phyloP scores from a whole-genome alignment of 2,329 filamentous ascomycete species.

The Cordyceps cicadae region DNA sequence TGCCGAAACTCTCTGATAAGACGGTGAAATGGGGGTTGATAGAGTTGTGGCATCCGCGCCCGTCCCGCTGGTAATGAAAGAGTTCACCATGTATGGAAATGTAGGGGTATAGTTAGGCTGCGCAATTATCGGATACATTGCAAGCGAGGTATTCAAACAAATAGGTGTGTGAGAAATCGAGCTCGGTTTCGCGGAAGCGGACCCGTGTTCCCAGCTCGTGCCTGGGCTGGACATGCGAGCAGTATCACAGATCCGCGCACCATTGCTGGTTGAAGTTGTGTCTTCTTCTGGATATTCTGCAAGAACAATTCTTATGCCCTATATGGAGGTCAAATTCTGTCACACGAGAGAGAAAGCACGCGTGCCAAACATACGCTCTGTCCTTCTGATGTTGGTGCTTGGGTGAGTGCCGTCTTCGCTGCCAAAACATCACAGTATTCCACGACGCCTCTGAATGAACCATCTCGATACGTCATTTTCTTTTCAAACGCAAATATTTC shows the following conservation, averaged over 20 bases:
- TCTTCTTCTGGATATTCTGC: neutral
- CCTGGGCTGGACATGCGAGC: neutral
- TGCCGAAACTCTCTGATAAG: slow-evolving; percentile 22
- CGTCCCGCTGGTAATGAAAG: slow-evolving; percentile 15
- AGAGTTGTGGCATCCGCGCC: slow-evolving; percentile 16
- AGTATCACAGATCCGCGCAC: neutral
- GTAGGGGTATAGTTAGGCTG: slow-evolving; percentile 21
- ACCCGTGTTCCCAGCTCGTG: neutral
- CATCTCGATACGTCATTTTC: slow-evolving; percentile 31
- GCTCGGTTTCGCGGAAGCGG: slow-evolving; percentile 5
- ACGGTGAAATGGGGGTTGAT: slow-evolving; percentile 23
- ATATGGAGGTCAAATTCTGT: neutral
- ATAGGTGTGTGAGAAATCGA: slow-evolving; percentile 13
- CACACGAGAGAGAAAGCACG: neutral
- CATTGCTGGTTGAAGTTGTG: neutral
- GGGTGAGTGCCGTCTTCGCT: slow-evolving; percentile 32
- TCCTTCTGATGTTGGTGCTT: slow-evolving; percentile 18
- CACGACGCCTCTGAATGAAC: slow-evolving; percentile 38
- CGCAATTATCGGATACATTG: slow-evolving; percentile 28
- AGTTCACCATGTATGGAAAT: slow-evolving; percentile 24
- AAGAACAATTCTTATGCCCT: slow-evolving; percentile 5
- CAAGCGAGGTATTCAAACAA: slow-evolving; percentile 19
- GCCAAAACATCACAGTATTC: slow-evolving; percentile 45
- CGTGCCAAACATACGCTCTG: neutral
- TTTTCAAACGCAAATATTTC: slow-evolving; percentile 45